Percentiles rank a stretch among this genome's conserved stretches.
These are phyloP conservation scores for Inosperma sp. DNA, from an alignment of 768 basidiomycete genomes.

Conservation along the genomic window DNA sequence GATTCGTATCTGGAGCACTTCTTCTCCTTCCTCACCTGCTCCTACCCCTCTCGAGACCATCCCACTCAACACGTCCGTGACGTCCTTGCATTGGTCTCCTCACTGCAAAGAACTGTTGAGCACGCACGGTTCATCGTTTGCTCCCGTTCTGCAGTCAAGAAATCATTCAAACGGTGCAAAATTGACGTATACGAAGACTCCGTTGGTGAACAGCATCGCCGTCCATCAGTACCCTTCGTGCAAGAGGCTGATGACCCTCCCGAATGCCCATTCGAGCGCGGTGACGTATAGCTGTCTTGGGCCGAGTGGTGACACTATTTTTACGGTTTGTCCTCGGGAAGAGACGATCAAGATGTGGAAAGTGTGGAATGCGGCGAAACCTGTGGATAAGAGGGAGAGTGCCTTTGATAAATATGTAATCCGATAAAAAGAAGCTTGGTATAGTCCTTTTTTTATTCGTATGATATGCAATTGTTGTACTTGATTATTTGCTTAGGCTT, in stretches of 20 bases:
- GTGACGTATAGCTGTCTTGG: slow-evolving; percentile 60
- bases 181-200: slow-evolving; percentile 18
- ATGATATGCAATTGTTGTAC: neutral
- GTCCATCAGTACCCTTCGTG: slow-evolving; percentile 72
- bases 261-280: slow-evolving; percentile 50
- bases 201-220: slow-evolving; percentile 64
- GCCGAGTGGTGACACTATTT: slow-evolving; percentile 58
- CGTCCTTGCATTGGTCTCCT: slow-evolving; percentile 73
- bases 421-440: slow-evolving; percentile 38
- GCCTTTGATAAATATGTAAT: slow-evolving; percentile 45
- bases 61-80: slow-evolving; percentile 68
- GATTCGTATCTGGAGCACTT: slow-evolving; percentile 49
- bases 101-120: slow-evolving; percentile 87
- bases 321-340: slow-evolving; percentile 59
- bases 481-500: too few species aligned
- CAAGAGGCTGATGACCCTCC: slow-evolving; percentile 46
- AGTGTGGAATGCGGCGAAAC: slow-evolving; percentile 48
- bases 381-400: slow-evolving; percentile 34
- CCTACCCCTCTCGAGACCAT: slow-evolving; percentile 52
- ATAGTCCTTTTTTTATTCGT: neutral
- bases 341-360: slow-evolving; percentile 74
- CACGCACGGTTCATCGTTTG: slow-evolving; percentile 66
- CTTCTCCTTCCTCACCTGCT: slow-evolving; percentile 13
- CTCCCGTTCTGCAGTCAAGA: slow-evolving; percentile 38
- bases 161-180: slow-evolving; percentile 1